Percentiles rank a stretch among this genome's conserved stretches.
phyloP scores from a whole-genome alignment of 345 rosid species.

The Eucalyptus erythrocorys region DNA sequence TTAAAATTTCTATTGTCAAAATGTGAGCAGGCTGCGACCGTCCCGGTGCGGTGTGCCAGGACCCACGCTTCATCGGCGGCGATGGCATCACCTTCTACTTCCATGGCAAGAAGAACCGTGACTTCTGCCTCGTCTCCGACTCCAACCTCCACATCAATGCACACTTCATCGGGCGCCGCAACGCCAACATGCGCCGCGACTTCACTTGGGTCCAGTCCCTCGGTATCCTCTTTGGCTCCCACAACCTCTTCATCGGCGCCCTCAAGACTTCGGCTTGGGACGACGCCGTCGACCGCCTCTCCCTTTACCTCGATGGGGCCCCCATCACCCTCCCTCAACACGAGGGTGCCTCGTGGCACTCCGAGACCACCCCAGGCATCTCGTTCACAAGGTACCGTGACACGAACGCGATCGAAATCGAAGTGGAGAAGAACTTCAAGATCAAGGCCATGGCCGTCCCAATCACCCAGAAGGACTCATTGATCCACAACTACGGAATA shows the following conservation, averaged over 20 bases:
- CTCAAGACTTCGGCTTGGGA: conserved; percentile 15
- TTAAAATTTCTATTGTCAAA: not conserved
- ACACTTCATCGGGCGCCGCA: conserved; percentile 7
- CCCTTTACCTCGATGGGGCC: conserved; percentile 2
- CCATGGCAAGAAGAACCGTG: conserved; percentile 42
- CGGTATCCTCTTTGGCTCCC: conserved; percentile 7
- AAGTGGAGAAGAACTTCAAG: conserved; percentile 2
- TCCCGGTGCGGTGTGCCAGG: conserved; percentile 55
- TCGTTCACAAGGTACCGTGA: not conserved
- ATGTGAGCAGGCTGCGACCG: conserved; percentile 32
- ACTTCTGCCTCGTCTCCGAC: conserved; percentile 14
- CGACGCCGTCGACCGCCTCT: conserved; percentile 5
- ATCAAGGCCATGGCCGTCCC: conserved; percentile 8
- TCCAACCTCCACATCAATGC: conserved; percentile 20
- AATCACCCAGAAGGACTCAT: conserved; percentile 7
- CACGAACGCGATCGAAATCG: not conserved
- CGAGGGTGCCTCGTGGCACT: not conserved
- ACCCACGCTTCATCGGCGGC: conserved; percentile 60
- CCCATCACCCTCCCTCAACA: conserved; percentile 1
- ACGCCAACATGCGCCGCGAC: conserved; percentile 1
- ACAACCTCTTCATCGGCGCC: conserved; percentile 5
- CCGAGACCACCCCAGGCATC: not conserved
- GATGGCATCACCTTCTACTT: conserved; percentile 62
- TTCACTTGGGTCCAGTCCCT: conserved; percentile 21
- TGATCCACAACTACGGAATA: conserved; percentile 7